Evolutionary conservation across 2,329 filamentous ascomycete species (phyloP).

Genomic region (Acrodontium crateriforme): DNA sequence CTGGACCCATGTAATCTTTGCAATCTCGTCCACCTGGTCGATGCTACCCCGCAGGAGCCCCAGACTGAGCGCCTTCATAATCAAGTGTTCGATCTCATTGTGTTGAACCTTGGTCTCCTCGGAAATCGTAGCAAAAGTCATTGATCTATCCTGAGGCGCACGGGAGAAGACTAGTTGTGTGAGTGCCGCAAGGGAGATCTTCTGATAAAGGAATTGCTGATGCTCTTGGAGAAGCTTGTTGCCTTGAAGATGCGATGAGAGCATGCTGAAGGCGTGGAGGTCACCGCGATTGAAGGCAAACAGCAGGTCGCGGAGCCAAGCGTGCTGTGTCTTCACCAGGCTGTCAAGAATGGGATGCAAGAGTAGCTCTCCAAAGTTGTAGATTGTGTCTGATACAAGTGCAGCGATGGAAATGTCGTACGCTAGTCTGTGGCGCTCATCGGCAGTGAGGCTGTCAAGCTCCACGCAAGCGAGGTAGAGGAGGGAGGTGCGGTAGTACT

Average conservation of each 20-base stretch:
- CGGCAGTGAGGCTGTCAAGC: constrained; percentile 54
- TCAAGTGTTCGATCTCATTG: constrained; percentile 90
- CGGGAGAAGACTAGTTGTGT: constrained; percentile 94
- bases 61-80: constrained; percentile 97
- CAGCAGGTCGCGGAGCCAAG: constrained; percentile 88
- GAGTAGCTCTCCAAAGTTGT: constrained; percentile 98
- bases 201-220: constrained; percentile 77
- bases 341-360: constrained; percentile 90
- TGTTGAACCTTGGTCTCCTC: constrained; percentile 83
- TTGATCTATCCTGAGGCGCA: constrained; percentile 85
- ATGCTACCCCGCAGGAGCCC: constrained; percentile 84
- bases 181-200: constrained; percentile 91
- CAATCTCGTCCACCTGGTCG: constrained; percentile 88
- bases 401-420: constrained; percentile 90
- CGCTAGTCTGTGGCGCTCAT: constrained; percentile 68
- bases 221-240: constrained; percentile 70
- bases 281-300: constrained; percentile 97
- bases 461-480: constrained; percentile 96
- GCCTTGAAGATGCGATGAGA: constrained; percentile 56
- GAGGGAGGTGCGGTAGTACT: constrained; percentile 94
- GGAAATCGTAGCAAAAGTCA: constrained; percentile 80
- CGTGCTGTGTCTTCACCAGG: constrained; percentile 57
- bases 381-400: constrained; percentile 85
- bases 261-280: constrained; percentile 68
- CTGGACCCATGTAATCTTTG: constrained; percentile 96